phyloP scores from a whole-genome alignment of 2,329 filamentous ascomycete species.

The Byssothecium circinans region DNA sequence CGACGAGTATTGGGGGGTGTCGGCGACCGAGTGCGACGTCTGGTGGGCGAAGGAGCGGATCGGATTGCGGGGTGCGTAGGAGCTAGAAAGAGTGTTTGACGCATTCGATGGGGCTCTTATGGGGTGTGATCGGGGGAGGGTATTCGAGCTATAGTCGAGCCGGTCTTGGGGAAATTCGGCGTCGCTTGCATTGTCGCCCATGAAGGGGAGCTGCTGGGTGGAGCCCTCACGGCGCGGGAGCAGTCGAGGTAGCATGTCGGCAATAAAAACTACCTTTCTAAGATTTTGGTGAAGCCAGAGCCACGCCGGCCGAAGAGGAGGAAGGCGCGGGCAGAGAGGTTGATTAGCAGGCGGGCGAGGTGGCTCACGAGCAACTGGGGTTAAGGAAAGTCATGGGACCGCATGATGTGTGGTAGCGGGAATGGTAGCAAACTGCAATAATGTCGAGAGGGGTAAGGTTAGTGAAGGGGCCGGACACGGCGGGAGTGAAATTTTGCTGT shows the following conservation, averaged over 20 bases:
- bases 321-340: too few species aligned
- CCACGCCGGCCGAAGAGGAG: too few species aligned
- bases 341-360: too few species aligned
- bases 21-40: conserved; percentile 62
- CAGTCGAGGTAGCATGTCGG: conserved; percentile 25
- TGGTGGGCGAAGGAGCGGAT: conserved; percentile 73
- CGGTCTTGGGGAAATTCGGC: conserved; percentile 29
- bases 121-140: conserved; percentile 29
- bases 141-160: conserved; percentile 24
- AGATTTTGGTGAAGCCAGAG: too few species aligned
- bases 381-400: too few species aligned
- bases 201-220: conserved; percentile 35
- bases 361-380: too few species aligned
- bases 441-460: too few species aligned
- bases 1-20: conserved; percentile 72
- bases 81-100: conserved; percentile 27
- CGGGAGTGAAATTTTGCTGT: too few species aligned
- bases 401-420: too few species aligned
- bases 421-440: too few species aligned
- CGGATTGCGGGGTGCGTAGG: conserved; percentile 55
- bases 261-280: too few species aligned
- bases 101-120: conserved; percentile 30
- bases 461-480: too few species aligned
- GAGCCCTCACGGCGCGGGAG: conserved; percentile 16
- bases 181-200: conserved; percentile 32